Base-by-base conservation (phyloP, 768 basidiomycete species). In the Lactarius hengduanensis region DNA sequence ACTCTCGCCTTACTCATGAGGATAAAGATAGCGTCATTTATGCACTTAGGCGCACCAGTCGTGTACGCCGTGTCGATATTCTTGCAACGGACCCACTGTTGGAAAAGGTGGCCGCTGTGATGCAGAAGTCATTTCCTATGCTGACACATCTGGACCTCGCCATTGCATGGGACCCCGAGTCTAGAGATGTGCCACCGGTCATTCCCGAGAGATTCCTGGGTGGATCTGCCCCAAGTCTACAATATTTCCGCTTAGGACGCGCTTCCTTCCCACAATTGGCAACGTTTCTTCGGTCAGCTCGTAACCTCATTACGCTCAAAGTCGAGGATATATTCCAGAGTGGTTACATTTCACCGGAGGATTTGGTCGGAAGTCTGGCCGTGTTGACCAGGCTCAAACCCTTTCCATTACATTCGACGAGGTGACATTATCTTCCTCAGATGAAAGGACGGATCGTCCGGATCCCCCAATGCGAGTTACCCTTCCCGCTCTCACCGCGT, bases 271-370 rank as follows among this genome's bases (percentile, higher is more conserved):
- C 54, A 8, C 6, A 15, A 30, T 28, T 55, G 4, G 4, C 22
- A 30, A 55, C 54, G 7, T 2, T 32, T 7, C 54, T 55, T 30
- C 3, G 8, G 54, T 55, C 54, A 18, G 22, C 30, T 32, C 22
- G 3, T 2, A 15, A 55, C 2, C 26, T 55, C 18, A 11, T 30
- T 0, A 18, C 13, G 2, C 26, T 55, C 30, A 16, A 26, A 32
- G 9, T 55, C 54, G 11, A 55, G 28, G 28, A 55, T 2, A 55
- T 55, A 15, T 18, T 0, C 22, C 28, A 30, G 4, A 11, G 0
- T 55, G 54, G 54, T n/a, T n/a, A 45, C 45, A n/a, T 45, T 45
- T 45, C 45, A n/a, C 45, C 45, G n/a, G 45, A 45, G 20, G 54
- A 18, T 6, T 30, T 55, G 18, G 54, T 55, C 22, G 16, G 26